Percentiles rank a stretch among this genome's conserved stretches.
Conservation (phyloP, 345 rosid genomes). For the Eucalyptus cloeziana region DNA sequence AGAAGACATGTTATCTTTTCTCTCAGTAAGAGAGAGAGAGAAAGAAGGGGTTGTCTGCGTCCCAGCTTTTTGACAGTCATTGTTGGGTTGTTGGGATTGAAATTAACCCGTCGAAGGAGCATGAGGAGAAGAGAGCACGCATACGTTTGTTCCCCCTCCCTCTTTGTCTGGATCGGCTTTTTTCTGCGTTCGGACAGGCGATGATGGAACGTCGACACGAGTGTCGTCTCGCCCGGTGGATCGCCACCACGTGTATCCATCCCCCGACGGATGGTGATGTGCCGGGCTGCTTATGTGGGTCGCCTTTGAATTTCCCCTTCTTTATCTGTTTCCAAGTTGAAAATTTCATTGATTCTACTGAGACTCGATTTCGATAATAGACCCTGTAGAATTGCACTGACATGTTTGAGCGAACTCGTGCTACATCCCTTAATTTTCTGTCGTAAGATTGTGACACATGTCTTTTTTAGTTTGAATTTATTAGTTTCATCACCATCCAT, state of each 20-base stretch:
- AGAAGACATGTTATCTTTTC: not conserved
- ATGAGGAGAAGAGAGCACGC: not conserved
- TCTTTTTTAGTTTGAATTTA: not conserved
- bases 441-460: not conserved
- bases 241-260: not conserved
- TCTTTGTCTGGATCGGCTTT: not conserved
- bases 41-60: not conserved
- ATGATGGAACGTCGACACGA: not conserved
- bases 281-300: not conserved
- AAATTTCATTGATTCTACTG: not conserved
- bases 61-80: not conserved
- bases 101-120: not conserved
- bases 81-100: not conserved
- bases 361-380: not conserved
- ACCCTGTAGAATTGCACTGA: not conserved
- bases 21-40: not conserved
- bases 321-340: not conserved
- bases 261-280: not conserved
- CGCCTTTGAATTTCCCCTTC: not conserved
- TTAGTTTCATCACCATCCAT: accelerated
- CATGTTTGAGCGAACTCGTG: not conserved
- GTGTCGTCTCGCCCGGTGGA: not conserved
- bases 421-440: not conserved
- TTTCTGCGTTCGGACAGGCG: not conserved
- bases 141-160: not conserved